Evolutionary conservation across 257 asterid genomes (phyloP).

Genomic region (Penstemon davidsonii): DNA sequence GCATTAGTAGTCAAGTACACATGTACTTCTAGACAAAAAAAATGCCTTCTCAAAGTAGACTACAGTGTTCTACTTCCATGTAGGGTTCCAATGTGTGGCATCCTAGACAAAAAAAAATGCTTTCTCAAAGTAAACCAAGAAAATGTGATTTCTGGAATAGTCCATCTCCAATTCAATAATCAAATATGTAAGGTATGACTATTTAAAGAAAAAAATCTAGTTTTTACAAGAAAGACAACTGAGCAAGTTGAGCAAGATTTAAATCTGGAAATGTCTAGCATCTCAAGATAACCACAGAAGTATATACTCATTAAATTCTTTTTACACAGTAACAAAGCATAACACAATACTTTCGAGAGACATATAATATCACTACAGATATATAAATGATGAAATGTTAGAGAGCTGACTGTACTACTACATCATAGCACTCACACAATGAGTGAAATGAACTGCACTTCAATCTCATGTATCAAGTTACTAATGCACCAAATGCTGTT

Average conservation of each 20-base stretch:
- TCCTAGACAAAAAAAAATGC: no score
- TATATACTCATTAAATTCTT: not conserved
- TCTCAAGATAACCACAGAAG: not conserved
- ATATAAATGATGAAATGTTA: not conserved
- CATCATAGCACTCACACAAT: not conserved
- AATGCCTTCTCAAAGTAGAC: no score
- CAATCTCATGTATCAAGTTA: slow-evolving; percentile 4
- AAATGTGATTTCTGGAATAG: no score
- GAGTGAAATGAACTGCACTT: not conserved
- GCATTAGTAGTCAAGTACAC: no score
- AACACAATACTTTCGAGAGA: not conserved
- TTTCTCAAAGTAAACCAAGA: not conserved
- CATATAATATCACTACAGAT: not conserved
- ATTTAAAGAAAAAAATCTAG: not conserved
- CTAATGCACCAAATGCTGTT: not conserved
- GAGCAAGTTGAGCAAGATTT: not conserved
- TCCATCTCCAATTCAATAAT: no score
- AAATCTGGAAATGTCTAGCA: not conserved
- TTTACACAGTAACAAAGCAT: not conserved
- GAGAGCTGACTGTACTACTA: not conserved
- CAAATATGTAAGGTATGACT: no score
- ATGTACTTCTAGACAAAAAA: no score
- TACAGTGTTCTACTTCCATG: no score
- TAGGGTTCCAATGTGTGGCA: no score
- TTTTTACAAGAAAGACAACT: not conserved